Evolutionary conservation across 495 filamentous ascomycete species (phyloP).

Genomic region (Parathielavia appendiculata): DNA sequence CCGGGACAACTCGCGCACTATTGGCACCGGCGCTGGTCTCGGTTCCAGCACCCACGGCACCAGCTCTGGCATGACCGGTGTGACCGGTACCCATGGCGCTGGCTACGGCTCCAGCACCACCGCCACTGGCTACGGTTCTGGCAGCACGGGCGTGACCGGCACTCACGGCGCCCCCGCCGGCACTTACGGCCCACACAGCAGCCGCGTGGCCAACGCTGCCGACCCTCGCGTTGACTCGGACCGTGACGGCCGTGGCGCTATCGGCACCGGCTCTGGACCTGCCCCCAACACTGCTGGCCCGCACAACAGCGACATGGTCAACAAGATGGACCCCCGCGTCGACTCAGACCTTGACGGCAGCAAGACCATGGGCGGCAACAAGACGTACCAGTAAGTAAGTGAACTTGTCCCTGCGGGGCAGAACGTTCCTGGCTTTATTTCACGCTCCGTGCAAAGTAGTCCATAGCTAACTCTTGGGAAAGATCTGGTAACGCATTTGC

Average conservation of each 20-base stretch:
- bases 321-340: slow-evolving; percentile 53
- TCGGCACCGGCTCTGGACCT: slow-evolving; percentile 35
- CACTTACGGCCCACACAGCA: slow-evolving; percentile 45
- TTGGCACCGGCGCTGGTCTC: slow-evolving; percentile 12
- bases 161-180: slow-evolving; percentile 26
- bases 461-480: background rate
- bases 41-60: background rate
- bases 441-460: background rate
- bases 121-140: slow-evolving; percentile 20
- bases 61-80: slow-evolving; percentile 14
- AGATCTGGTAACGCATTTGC: background rate
- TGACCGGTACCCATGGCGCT: background rate
- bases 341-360: slow-evolving; percentile 47
- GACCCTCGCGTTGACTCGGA: slow-evolving; percentile 26
- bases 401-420: background rate
- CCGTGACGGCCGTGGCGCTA: slow-evolving; percentile 19
- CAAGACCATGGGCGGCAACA: slow-evolving; percentile 42
- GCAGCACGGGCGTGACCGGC: slow-evolving; percentile 30
- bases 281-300: slow-evolving; percentile 47
- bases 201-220: slow-evolving; percentile 51
- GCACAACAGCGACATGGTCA: slow-evolving; percentile 47
- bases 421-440: background rate
- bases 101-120: slow-evolving; percentile 20
- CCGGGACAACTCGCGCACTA: slow-evolving; percentile 11
- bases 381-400: slow-evolving; percentile 47